Evolutionary conservation across 768 basidiomycete genomes (phyloP), one percentile per base, ranked within the genome.

Genomic region (Lentinula boryana): DNA sequence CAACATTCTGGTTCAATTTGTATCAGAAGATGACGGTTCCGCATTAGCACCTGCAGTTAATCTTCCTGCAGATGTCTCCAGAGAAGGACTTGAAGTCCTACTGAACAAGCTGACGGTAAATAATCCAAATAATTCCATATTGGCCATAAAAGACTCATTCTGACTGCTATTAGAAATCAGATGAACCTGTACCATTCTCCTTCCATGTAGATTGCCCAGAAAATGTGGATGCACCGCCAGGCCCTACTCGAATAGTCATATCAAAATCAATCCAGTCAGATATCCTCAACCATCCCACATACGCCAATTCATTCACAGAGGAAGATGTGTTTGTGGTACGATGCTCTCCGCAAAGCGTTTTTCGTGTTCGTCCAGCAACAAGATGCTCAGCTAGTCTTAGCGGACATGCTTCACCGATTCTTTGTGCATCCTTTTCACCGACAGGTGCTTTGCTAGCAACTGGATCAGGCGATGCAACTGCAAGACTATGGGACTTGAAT

Each of bases 321-420:
- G 96, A 99, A 81, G 94, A 93, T 68, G 81, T 95, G 9, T 85
- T 98, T 60, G 80, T 91, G 55, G 82, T 98, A 27, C 84, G 88
- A 66, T 98, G 96, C 72, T 87, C 95, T 31, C 96, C 96, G 8
- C 95, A 99, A 72, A 93, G 95, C 49, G 90, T 98, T 4, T 99
- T 97, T 75, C 85, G 87, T 61, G 95, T 99, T 31, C 80, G 95
- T 65, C 93, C 93, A 23, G 94, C 97, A 10, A 95, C 94, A 33
- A 77, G 97, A 67, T 99, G 96, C 71, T 96, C 93, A 16, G 91
- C 93, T 3, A 96, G 94, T 8, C 78, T 98, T 33, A 88, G 89
- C 62, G 94, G 95, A 9, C 97, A 99, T 68, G 83, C 87, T 7
- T 91, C 92, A 0, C 92, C 96, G 1, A 98, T 98, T 58, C 80